Evolutionary conservation across 805 yeast species (phyloP).

Genomic region (Saturnispora serradocipensis): DNA sequence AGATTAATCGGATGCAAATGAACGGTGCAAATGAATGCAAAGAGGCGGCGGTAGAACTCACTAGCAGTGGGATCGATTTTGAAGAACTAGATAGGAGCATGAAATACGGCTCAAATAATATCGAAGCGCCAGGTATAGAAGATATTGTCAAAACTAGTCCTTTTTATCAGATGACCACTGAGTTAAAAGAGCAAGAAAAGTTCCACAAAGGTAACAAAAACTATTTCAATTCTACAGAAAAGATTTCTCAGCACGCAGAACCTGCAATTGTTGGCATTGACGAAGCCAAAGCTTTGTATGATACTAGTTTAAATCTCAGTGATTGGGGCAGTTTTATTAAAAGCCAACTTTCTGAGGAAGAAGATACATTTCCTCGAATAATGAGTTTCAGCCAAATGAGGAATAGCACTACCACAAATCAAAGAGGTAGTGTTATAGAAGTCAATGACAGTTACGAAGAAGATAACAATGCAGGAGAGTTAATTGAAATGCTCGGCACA

Average conservation of each 20-base stretch:
- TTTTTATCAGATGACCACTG: neutral
- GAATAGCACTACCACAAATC: neutral
- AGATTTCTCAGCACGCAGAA: neutral
- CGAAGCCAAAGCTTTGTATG: constrained; percentile 4
- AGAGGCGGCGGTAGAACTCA: neutral
- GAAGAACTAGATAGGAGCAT: neutral
- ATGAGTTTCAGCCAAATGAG: neutral
- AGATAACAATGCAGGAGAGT: neutral
- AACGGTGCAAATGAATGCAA: neutral
- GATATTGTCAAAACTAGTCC: constrained; percentile 3
- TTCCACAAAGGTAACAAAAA: neutral
- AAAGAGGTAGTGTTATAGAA: neutral
- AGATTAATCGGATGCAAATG: neutral
- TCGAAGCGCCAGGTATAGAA: neutral
- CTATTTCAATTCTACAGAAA: neutral
- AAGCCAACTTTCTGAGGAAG: neutral
- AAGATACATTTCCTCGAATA: neutral
- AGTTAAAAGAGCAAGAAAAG: neutral
- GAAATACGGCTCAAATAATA: neutral
- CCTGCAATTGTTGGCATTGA: neutral
- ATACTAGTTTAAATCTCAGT: constrained; percentile 4
- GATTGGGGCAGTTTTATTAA: neutral
- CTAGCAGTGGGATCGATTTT: neutral
- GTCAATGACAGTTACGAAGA: constrained; percentile 6
- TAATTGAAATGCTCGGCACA: constrained; percentile 6